Evolutionary conservation across 225 moss, liverwort and hornwort species (phyloP), one percentile per base, ranked within the genome.

Genomic region (Physcomitrellopsis africana): DNA sequence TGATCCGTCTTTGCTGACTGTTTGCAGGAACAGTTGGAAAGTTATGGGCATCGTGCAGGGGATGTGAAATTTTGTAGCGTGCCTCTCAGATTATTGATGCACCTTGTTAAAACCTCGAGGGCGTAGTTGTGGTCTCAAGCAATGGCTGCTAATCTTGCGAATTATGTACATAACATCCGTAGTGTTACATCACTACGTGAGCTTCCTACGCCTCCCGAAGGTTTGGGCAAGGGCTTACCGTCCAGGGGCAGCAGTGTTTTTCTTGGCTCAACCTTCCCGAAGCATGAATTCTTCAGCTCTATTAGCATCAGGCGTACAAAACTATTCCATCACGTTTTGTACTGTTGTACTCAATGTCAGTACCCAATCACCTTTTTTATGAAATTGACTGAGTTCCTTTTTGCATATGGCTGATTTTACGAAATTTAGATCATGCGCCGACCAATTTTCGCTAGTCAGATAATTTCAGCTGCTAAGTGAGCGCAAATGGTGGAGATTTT

Each of bases 131-230:
- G 41, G 55, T 62, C 57, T 47, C 75, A 60, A 85, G 63, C 60
- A 53, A 87, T 88, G 88, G 88, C 83, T 72, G 76, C 83, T 37
- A 68, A 78, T 76, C 67, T 85, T 67, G 80, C 70, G 68, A 83
- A 63, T 63, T 56, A 29, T 71, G 73, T 76, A 72, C 70, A 52
- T 70, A 65, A 49, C 62, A 22, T 72, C 53, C 68, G 64, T 69
- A 49, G 60, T 71, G 45, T 48, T 45, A 41, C 66, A 46, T 60
- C 76, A 45, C 43, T 29, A 60, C 18, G 72, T 68, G 54, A 67
- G 47, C 72, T 52, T 17, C 22, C 65, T 49, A 64, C 77, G 24
- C 79, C 67, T 44, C 75, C 76, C 43, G 60, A 80, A 11, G 54
- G 44, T 46, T 67, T 57, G 69, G 18, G 77, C 68, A 76, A 23